Base-by-base conservation (phyloP, 805 yeast genomes). In the Saturnispora silvae region DNA sequence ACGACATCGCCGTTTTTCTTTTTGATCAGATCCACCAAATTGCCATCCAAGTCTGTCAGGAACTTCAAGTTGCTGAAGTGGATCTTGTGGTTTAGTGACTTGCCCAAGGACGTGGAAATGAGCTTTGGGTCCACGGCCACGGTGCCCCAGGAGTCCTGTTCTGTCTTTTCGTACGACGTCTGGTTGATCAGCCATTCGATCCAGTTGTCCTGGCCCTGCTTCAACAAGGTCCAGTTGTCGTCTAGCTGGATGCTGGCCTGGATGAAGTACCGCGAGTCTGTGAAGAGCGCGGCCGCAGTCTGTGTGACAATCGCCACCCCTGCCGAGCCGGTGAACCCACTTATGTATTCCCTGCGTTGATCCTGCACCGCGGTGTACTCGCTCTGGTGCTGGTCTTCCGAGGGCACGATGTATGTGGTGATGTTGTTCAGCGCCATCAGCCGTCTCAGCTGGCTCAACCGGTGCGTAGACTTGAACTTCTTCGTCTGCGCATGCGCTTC, bases 251-350 rank as follows among this genome's bases (percentile, higher is more conserved):
- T 73, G 17, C 70, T 74, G 1, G 97, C 97, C 60, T 92, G 98
- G 41, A 83, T 64, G 57, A 85, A 92, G 61, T 92, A 92, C 46
- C 98, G 68, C 2, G 97, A 97, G 59, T 92, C 98, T 0, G 98
- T 92, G 7, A 94, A 76, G 35, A 92, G 61, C 0, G 81, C 82
- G 11, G 95, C 94, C 33, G 74, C 71, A 22, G 60, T 58, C 28
- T 65, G 48, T 5, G 95, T 77, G 15, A 89, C 68, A n/a, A 92
- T 70, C 1, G 95, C 96, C 17, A 84, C 64, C 18, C 97, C 98
- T 2, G 96, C 94, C 34, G 89, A 77, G 1, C 97, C 98, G 10
- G 89, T 80, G 60, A 89, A 89, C 0, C 86, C 96, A 5, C 87
- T 71, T 20, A 89, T 80, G 49, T 69, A 89, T 38, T 74, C 80